Conservation (phyloP, 352 stramenopile genomes). For the Phytophthora niederhauseri region DNA sequence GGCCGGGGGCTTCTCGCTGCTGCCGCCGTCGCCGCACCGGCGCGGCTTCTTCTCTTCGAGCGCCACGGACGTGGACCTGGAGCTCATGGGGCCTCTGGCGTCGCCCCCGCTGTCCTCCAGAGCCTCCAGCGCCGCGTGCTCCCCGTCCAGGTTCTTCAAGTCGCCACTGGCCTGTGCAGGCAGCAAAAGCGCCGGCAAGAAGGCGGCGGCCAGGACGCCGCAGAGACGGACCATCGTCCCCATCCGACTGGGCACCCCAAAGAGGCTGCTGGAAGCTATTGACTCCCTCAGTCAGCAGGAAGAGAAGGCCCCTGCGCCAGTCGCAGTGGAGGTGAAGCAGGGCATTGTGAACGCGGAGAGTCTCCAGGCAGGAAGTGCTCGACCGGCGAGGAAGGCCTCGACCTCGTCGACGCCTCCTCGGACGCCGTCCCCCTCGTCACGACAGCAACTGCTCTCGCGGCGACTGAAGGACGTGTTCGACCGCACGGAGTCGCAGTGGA, state of each 20-base stretch:
- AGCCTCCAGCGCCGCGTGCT: conserved; percentile 40
- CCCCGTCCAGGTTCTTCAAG: conserved; percentile 79
- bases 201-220: conserved; percentile 13
- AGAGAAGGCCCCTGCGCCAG: conserved; percentile 16
- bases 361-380: background rate
- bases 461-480: conserved; percentile 46
- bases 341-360: background rate
- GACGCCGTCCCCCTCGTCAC: conserved; percentile 39
- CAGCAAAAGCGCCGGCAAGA: conserved; percentile 2
- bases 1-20: conserved; percentile 45
- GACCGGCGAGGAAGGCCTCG: conserved; percentile 4
- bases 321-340: conserved; percentile 1
- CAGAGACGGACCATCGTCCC: conserved; percentile 22
- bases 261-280: conserved; percentile 29
- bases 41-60: conserved; percentile 6
- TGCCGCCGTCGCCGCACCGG: conserved; percentile 55
- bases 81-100: conserved; percentile 5
- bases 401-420: conserved; percentile 11
- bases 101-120: conserved; percentile 32
- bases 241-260: conserved; percentile 13
- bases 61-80: conserved; percentile 6
- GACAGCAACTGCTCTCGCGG: conserved; percentile 37
- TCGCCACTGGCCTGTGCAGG: conserved; percentile 48
- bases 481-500: too few species aligned
- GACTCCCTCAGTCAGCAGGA: conserved; percentile 27